phyloP scores from a whole-genome alignment of 768 basidiomycete species.

The Lyophyllum semitale region DNA sequence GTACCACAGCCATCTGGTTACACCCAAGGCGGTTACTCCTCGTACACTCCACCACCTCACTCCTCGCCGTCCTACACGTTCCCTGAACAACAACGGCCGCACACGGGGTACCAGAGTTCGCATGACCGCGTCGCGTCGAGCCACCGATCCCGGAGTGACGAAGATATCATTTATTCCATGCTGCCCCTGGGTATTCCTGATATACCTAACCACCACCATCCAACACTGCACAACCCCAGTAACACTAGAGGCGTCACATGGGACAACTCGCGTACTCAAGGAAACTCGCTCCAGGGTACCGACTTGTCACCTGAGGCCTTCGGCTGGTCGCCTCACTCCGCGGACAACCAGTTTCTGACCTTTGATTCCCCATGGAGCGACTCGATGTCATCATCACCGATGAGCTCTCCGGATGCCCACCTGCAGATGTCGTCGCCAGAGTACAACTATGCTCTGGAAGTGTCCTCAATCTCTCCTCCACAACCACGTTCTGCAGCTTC shows the following conservation, averaged over 20 bases:
- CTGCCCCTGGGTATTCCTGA: slow-evolving; percentile 11
- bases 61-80: slow-evolving; percentile 8
- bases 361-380: slow-evolving; percentile 30
- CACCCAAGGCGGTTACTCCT: slow-evolving; percentile 1
- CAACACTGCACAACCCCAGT: not conserved
- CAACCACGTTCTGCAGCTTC: slow-evolving; percentile 18
- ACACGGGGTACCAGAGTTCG: slow-evolving; percentile 7
- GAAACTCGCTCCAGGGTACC: slow-evolving; percentile 5
- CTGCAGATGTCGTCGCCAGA: slow-evolving; percentile 16
- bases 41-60: slow-evolving; percentile 3
- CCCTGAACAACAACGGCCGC: slow-evolving; percentile 4
- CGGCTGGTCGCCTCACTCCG: slow-evolving; percentile 19
- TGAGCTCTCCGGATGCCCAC: slow-evolving; percentile 22
- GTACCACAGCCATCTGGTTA: not conserved
- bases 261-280: slow-evolving; percentile 9
- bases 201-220: slow-evolving; percentile 1
- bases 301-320: slow-evolving; percentile 21
- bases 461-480: slow-evolving; percentile 36
- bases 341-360: slow-evolving; percentile 26
- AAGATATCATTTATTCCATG: slow-evolving; percentile 14
- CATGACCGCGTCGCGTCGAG: slow-evolving; percentile 3
- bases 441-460: slow-evolving; percentile 29
- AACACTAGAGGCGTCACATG: slow-evolving; percentile 10
- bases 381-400: slow-evolving; percentile 25
- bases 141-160: slow-evolving; percentile 9